A percentile compares a stretch with the other conserved stretches of the same genome.
These are phyloP conservation scores for Candida lessepsii DNA, from an alignment of 805 yeast species.

Conservation along the genomic window DNA sequence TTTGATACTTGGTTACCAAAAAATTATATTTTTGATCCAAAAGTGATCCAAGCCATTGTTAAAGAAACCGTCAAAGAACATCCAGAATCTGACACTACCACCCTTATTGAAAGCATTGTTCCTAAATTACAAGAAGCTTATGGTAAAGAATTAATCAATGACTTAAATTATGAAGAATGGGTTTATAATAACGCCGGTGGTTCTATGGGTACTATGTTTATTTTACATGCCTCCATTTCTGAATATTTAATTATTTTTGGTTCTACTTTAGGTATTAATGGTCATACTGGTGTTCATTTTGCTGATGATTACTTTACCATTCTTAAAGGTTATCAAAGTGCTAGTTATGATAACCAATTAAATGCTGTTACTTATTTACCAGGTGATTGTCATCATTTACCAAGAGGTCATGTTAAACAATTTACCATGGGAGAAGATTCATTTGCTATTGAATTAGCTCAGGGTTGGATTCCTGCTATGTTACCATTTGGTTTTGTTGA, in stretches of 20 bases:
- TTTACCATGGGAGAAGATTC: conserved; percentile 80
- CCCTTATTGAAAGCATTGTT: conserved; percentile 61
- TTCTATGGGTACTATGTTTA: conserved; percentile 96
- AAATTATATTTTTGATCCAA: conserved; percentile 68
- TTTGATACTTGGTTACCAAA: conserved; percentile 64
- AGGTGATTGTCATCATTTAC: conserved; percentile 82
- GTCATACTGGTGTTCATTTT: conserved; percentile 92
- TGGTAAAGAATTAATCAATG: conserved; percentile 67
- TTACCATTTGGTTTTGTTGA: conserved; percentile 92
- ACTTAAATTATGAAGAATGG: conserved; percentile 79
- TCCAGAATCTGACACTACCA: conserved; percentile 59
- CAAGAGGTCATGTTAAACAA: conserved; percentile 75
- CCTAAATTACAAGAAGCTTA: conserved; percentile 58
- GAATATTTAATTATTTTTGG: conserved; percentile 95
- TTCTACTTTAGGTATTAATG: conserved; percentile 91
- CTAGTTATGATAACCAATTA: conserved; percentile 64
- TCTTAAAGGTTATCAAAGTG: conserved; percentile 72
- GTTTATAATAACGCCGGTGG: conserved; percentile 97
- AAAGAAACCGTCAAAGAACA: conserved; percentile 52
- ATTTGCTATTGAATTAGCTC: conserved; percentile 93
- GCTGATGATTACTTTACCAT: conserved; percentile 98
- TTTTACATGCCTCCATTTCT: conserved; percentile 88
- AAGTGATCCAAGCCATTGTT: conserved; percentile 56
- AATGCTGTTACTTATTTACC: conserved; percentile 73
- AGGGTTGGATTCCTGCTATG: conserved; percentile 99